These are phyloP conservation scores for Filosporella fistucella DNA, from an alignment of 495 filamentous ascomycete species.

Conservation along the genomic window DNA sequence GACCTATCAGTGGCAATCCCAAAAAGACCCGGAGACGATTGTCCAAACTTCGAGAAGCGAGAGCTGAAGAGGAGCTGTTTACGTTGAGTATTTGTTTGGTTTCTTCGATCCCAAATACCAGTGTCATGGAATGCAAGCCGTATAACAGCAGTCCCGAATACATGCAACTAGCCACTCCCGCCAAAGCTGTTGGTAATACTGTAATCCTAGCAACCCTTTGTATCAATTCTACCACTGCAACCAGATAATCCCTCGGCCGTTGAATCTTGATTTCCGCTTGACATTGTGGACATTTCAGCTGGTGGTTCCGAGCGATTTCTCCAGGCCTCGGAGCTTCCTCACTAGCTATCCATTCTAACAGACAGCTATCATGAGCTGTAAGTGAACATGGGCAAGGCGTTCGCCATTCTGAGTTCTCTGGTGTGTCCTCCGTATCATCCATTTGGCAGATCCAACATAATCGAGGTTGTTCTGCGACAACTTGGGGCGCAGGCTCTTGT, in stretches of 20 bases:
- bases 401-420: conserved; percentile 68
- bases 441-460: conserved; percentile 90
- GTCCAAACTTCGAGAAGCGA: too few species aligned
- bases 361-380: conserved; percentile 84
- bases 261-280: conserved; percentile 72
- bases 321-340: conserved; percentile 59
- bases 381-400: conserved; percentile 85
- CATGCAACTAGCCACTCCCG: conserved; percentile 16
- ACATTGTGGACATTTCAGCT: conserved; percentile 80
- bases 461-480: conserved; percentile 7
- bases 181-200: conserved; percentile 11
- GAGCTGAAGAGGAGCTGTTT: too few species aligned
- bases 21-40: too few species aligned
- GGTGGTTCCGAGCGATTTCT: conserved; percentile 37
- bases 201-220: conserved; percentile 25
- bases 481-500: conserved; percentile 7
- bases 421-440: conserved; percentile 73
- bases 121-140: conserved; percentile 54
- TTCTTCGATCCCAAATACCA: conserved; percentile 61
- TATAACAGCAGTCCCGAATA: conserved; percentile 50
- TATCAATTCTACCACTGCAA: conserved; percentile 52
- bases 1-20: conserved; percentile 58
- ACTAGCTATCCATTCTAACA: conserved; percentile 87
- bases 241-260: conserved; percentile 63
- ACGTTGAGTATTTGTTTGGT: conserved; percentile 35